Evolutionary conservation across 495 filamentous ascomycete genomes (phyloP).

Genomic region (Penicillium cataractarum): DNA sequence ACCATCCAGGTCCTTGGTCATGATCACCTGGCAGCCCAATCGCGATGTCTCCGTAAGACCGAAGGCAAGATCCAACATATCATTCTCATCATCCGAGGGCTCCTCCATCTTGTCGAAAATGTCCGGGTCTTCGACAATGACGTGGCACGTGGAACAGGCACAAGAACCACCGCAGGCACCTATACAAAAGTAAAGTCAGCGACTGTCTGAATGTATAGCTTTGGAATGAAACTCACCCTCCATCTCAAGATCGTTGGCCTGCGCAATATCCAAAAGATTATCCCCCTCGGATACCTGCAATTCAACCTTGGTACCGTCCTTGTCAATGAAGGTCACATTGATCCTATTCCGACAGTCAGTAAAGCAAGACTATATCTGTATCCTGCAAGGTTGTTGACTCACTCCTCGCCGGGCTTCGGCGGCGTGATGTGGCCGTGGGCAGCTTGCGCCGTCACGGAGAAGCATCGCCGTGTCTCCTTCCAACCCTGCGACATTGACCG

Average conservation of each 20-base stretch:
- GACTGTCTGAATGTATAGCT: neutral
- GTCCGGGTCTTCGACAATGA: slow-evolving; percentile 82
- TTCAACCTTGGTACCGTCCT: slow-evolving; percentile 75
- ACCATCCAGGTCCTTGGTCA: slow-evolving; percentile 88
- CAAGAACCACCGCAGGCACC: slow-evolving; percentile 94
- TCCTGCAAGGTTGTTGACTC: slow-evolving; percentile 35
- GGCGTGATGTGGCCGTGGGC: slow-evolving; percentile 79
- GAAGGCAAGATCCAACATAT: slow-evolving; percentile 97
- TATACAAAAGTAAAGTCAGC: slow-evolving; percentile 28
- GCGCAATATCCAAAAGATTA: slow-evolving; percentile 92
- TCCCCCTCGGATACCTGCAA: slow-evolving; percentile 83
- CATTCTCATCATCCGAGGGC: slow-evolving; percentile 96
- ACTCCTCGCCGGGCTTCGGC: slow-evolving; percentile 96
- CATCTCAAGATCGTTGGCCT: slow-evolving; percentile 95
- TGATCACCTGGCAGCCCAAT: slow-evolving; percentile 92
- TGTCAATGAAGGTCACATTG: slow-evolving; percentile 91
- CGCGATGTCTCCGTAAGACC: slow-evolving; percentile 94
- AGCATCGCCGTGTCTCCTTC: slow-evolving; percentile 51
- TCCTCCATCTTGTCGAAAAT: slow-evolving; percentile 92
- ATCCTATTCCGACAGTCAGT: slow-evolving; percentile 55
- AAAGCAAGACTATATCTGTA: neutral
- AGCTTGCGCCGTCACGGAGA: slow-evolving; percentile 64
- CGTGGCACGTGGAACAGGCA: slow-evolving; percentile 96
- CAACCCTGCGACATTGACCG: slow-evolving; percentile 30
- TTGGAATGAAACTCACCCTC: slow-evolving; percentile 62